Base-by-base conservation (phyloP, 306 rosid genomes). In the Vigna angularis region DNA sequence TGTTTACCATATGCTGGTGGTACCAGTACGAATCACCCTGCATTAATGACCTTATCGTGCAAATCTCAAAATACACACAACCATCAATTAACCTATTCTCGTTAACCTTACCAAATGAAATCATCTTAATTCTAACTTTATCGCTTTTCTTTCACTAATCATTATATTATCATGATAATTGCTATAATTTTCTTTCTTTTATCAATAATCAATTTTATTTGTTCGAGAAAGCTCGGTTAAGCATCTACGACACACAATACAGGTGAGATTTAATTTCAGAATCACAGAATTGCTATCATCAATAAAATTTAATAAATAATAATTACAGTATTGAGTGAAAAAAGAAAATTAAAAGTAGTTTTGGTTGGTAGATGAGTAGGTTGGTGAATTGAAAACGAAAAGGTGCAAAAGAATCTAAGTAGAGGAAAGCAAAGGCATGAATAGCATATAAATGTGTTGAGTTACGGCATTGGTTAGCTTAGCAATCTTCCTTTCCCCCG, bases 1-100 rank as follows among this genome's bases (percentile, higher is more conserved):
- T 66, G 53, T 66, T 76, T 52, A 76, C 74, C 73, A 49, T 40
- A 51, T 50, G 55, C 5, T 45, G 28, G 61, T 47, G 70, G 45
- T 45, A 73, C 14, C 1, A 6, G 49, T 48, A 61, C 47, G 18
- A 74, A 74, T 47, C 8, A 59, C 48, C 17, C 17, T 9, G 17
- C 69, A 73, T 22, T 58, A 13, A 56, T 73, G 32, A 73, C 36
- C 44, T 36, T 40, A 9, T 40, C 14, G 8, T 55, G 40, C 77
- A 42, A 40, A 11, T 42, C 56, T 73, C 53, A 42, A 72, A 71
- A 53, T 63, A 63, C 18, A 63, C 18, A 66, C 53, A 10, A 10
- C 52, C 71, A 42, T 42, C 52, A 38, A 38, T 38, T 38, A 17
- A 36, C 6, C 24, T 15, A 36, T 63, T 16, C 34, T 63, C 2